A percentile compares a stretch with the other conserved stretches of the same genome.
These are phyloP conservation scores for Nidula niveotomentosa DNA, from an alignment of 1,284 basidiomycete species.

Conservation along the genomic window DNA sequence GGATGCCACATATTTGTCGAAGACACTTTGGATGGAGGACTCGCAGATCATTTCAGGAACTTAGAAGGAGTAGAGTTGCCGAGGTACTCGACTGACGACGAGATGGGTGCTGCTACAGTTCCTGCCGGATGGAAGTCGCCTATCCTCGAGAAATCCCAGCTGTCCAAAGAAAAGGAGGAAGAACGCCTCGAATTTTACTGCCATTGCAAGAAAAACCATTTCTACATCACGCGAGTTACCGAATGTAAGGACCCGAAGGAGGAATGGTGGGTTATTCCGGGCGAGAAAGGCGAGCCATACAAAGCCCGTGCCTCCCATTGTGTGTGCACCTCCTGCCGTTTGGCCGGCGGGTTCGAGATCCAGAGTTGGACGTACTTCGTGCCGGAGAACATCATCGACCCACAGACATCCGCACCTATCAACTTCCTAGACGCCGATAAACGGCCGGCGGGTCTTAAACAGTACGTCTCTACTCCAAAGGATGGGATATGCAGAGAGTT, in stretches of 20 bases:
- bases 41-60: constrained; percentile 18
- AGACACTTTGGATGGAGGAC: constrained; percentile 27
- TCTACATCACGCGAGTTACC: constrained; percentile 26
- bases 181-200: constrained; percentile 16
- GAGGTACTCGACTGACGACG: constrained; percentile 9
- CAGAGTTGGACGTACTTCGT: constrained; percentile 31
- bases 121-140: constrained; percentile 19
- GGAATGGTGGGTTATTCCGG: constrained; percentile 31
- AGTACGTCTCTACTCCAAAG: constrained; percentile 26
- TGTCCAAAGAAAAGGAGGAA: not conserved
- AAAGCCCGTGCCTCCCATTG: constrained; percentile 31
- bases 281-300: constrained; percentile 13
- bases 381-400: constrained; percentile 23
- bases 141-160: not conserved
- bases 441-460: constrained; percentile 20
- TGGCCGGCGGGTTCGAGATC: constrained; percentile 26
- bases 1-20: constrained; percentile 20
- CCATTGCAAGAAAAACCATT: constrained; percentile 23
- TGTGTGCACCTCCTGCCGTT: constrained; percentile 27
- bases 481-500: constrained; percentile 23
- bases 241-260: constrained; percentile 21
- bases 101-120: constrained; percentile 11
- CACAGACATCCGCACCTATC: constrained; percentile 10
- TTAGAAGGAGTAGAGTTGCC: constrained; percentile 13
- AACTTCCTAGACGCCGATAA: constrained; percentile 11